Evolutionary conservation across 352 stramenopile species (phyloP).

Genomic region (Phytophthora meadii): DNA sequence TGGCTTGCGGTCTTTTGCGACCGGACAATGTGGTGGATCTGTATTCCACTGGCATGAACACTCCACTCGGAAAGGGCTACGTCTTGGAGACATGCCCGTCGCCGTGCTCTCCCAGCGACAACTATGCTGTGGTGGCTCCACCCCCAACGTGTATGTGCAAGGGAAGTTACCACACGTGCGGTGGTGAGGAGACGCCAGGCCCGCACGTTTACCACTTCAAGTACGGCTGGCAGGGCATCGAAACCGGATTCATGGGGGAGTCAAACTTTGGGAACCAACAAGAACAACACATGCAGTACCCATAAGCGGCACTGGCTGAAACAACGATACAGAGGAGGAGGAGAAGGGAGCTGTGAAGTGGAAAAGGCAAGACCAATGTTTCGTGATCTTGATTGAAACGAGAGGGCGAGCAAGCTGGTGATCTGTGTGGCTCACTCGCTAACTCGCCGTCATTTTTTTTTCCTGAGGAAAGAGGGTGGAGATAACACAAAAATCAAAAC

Average conservation of each 20-base stretch:
- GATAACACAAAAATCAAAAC: slow-evolving; percentile 57
- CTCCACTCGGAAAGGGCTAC: slow-evolving; percentile 40
- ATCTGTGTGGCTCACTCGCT: slow-evolving; percentile 18
- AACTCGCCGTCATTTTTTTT: slow-evolving; percentile 33
- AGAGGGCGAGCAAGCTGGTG: slow-evolving; percentile 28
- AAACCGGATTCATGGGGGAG: slow-evolving; percentile 43
- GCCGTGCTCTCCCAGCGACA: slow-evolving; percentile 72
- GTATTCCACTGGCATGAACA: slow-evolving; percentile 44
- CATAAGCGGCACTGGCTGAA: slow-evolving; percentile 29
- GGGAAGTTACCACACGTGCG: slow-evolving; percentile 61
- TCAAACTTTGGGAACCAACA: slow-evolving; percentile 39
- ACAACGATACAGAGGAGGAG: slow-evolving; percentile 4
- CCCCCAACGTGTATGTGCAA: slow-evolving; percentile 56
- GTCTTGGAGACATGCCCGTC: slow-evolving; percentile 52
- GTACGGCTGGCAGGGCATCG: slow-evolving; percentile 81
- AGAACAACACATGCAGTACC: slow-evolving; percentile 44
- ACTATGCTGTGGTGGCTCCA: slow-evolving; percentile 49
- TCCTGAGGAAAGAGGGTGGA: slow-evolving; percentile 33
- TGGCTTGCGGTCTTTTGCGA: slow-evolving; percentile 65
- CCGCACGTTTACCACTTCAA: slow-evolving; percentile 85
- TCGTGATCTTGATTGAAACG: slow-evolving; percentile 38
- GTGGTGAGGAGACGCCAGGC: slow-evolving; percentile 42
- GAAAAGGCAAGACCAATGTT: slow-evolving; percentile 33
- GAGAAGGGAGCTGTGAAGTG: slow-evolving; percentile 36
- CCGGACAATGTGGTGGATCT: slow-evolving; percentile 55